A percentile compares a stretch with the other conserved stretches of the same genome.
Evolutionary conservation across 805 yeast species (phyloP).

Genomic region (Saturnispora sekii): DNA sequence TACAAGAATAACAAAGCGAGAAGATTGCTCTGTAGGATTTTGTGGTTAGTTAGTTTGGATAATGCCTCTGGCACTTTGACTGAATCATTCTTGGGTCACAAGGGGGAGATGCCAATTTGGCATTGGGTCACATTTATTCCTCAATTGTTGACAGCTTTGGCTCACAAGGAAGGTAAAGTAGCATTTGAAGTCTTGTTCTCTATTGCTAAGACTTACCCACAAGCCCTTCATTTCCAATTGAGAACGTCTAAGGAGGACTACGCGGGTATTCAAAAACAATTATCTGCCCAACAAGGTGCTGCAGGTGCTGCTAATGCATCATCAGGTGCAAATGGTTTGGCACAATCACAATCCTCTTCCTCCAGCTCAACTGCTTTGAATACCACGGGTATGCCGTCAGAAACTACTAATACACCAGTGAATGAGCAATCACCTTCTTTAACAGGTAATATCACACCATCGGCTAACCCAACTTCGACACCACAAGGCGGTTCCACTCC

Average conservation of each 20-base stretch:
- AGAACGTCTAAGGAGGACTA: slow-evolving; percentile 93
- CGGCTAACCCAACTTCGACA: neutral
- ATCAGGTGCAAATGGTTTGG: slow-evolving; percentile 2
- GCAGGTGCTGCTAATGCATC: neutral
- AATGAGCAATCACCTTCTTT: slow-evolving; percentile 1
- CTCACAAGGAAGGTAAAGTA: slow-evolving; percentile 83
- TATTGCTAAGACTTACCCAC: slow-evolving; percentile 95
- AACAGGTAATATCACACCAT: neutral
- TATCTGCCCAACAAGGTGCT: slow-evolving; percentile 24
- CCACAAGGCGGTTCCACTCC: slow-evolving; percentile 5
- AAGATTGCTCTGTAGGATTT: slow-evolving; percentile 73
- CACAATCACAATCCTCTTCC: slow-evolving; percentile 1
- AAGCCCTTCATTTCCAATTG: slow-evolving; percentile 91
- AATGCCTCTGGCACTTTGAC: slow-evolving; percentile 74
- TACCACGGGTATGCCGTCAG: slow-evolving; percentile 3
- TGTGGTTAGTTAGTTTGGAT: slow-evolving; percentile 90
- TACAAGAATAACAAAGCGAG: slow-evolving; percentile 90
- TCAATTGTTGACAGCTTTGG: slow-evolving; percentile 78
- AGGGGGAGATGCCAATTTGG: slow-evolving; percentile 98
- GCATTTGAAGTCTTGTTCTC: slow-evolving; percentile 82
- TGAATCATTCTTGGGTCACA: slow-evolving; percentile 80
- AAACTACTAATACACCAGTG: slow-evolving; percentile 3
- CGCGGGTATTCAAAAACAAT: slow-evolving; percentile 74
- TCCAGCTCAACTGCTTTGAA: slow-evolving; percentile 1
- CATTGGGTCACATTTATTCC: slow-evolving; percentile 98